Base-by-base conservation (phyloP, 805 yeast species). In the Myxozyma kluyveri region DNA sequence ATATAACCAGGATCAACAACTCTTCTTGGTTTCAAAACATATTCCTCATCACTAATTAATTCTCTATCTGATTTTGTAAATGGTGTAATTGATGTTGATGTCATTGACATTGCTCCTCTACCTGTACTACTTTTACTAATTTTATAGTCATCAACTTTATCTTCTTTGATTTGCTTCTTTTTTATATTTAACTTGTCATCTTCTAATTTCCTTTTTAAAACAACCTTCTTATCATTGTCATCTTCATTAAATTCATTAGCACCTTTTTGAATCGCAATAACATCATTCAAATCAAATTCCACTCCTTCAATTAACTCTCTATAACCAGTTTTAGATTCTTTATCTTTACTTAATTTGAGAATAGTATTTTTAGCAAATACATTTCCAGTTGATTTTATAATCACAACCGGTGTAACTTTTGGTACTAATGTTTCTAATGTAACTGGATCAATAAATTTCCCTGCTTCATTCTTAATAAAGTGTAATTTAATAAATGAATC, bases 371-470 rank as follows among this genome's bases (percentile, higher is more conserved):
- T 59, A 31, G 64, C 38, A 50, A 62, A 68, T 10, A 69, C 72
- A 14, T 63, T 53, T 10, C 71, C 71, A 14, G 65, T 63, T 2
- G 66, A 44, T 38, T 49, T 37, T 17, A 69, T 56, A 3, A 59
- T 59, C 21, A 68, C 69, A 5, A 67, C 66, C 26, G 55, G 54
- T 17, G 64, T 57, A n/a, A 6, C 22, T 24, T 46, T 49, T 9
- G 59, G 49, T 24, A 59, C 61, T 31, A 68, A 60, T 24, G 62
- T 65, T 51, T 68, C 65, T 56, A 61, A 59, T 19, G 67, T 66
- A 19, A 69, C 69, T 3, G 72, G 72, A 54, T 68, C 72, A 35
- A 66, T 61, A 32, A 59, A 63, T 22, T 52, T 65, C 4, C 64
- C 64, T 4, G 50, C 57, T 1, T 45, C 54, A 37, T 68, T 63